Base-by-base conservation (phyloP, 2,329 filamentous ascomycete species). In the Neospermospora avenae region DNA sequence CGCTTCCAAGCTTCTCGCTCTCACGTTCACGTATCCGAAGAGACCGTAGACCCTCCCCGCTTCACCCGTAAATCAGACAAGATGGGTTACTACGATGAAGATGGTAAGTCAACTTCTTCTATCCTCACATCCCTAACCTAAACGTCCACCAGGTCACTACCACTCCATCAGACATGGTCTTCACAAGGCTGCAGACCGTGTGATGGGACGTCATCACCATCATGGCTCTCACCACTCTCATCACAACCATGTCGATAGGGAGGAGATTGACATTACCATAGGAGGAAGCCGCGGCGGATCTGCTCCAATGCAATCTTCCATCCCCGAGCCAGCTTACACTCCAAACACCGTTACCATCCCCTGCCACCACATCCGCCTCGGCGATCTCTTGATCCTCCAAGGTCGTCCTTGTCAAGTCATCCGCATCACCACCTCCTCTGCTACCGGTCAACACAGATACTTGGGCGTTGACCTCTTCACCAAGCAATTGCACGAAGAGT, bases 381-480 rank as follows among this genome's bases (percentile, higher is more conserved):
- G 95, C 78, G 95, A 99, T 80, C 90, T 99, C 80, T 81, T 99
- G 80, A 96, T 98, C 82, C 91, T 99, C 70, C 95, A 99, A 85
- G 93, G 93, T 77, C 93, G 95, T 72, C 93, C 95, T 74, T 98
- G 92, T 90, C 95, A 99, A 86, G 93, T 99, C 78, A 99, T 99
- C 84, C 93, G 93, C 77, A 97, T 99, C 88, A 96, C 92, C 70
- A 96, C 93, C 80, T 98, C 93, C 60, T 85, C 91, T 70, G 93
- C 96, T 82, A 99, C 95, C 65, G 95, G 95, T 77, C 95, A 99
- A 86, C 93, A 99, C 88, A 91, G 95, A 77, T 99, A 98, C 86
- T 90, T 99, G 67, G 95, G 95, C 86, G 95, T 99, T 70, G 95
- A 99, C 80, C 90, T 99, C 74, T 99, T 99, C 91, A 97, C 93